phyloP scores from a whole-genome alignment of 148 eudicot species.

The Fagopyrum tataricum region DNA sequence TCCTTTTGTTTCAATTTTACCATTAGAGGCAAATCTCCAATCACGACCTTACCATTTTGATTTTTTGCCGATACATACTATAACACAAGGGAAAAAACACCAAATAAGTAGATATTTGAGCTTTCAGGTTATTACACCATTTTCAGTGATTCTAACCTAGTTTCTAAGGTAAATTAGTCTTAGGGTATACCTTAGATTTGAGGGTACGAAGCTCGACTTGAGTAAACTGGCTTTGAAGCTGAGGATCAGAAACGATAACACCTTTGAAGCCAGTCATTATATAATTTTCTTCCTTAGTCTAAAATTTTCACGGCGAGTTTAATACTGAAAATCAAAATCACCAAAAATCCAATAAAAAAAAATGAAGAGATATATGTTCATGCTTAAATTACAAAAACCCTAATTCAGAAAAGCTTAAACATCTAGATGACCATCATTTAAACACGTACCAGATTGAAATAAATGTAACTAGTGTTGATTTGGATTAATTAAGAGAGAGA shows the following conservation, averaged over 20 bases:
- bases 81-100: slow-evolving; percentile 16
- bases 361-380: too few relatives aligned
- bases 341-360: not conserved
- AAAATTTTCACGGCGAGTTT: too few relatives aligned
- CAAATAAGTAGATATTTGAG: not conserved
- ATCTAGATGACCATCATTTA: too few relatives aligned
- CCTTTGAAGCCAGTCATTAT: slow-evolving; percentile 51
- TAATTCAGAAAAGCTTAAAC: too few relatives aligned
- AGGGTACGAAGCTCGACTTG: slow-evolving; percentile 49
- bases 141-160: too few relatives aligned
- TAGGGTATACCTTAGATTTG: slow-evolving; percentile 28
- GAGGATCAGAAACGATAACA: slow-evolving; percentile 48
- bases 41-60: slow-evolving; percentile 58
- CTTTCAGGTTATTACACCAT: too few relatives aligned
- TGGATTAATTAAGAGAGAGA: too few relatives aligned
- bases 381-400: too few relatives aligned
- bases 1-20: slow-evolving; percentile 48
- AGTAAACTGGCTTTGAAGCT: slow-evolving; percentile 27
- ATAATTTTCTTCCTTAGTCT: too few relatives aligned
- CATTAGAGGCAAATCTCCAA: slow-evolving; percentile 68
- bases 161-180: too few relatives aligned
- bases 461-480: too few relatives aligned
- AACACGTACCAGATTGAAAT: too few relatives aligned
- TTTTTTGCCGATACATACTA: slow-evolving; percentile 55
- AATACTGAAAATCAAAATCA: not conserved